phyloP scores from a whole-genome alignment of 73 alveolate genomes.

The Paramecium tetraurelia region DNA sequence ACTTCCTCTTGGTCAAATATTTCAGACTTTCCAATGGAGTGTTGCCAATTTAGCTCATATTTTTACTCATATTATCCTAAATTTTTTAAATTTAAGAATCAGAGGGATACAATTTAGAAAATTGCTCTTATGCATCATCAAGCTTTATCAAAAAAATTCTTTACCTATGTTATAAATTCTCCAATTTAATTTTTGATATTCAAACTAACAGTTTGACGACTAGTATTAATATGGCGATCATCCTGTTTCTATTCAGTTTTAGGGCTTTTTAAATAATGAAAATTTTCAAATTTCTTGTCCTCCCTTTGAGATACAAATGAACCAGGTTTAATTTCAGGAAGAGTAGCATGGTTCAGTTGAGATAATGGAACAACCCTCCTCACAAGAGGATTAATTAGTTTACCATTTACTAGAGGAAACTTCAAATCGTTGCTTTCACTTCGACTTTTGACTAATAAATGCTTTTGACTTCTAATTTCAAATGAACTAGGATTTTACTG shows the following conservation, averaged over 20 bases:
- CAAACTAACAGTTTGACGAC: not conserved
- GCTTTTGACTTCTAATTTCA: not conserved
- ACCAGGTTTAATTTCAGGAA: not conserved
- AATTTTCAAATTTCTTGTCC: not conserved
- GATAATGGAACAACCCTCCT: not conserved
- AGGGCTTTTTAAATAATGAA: not conserved
- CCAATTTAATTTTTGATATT: not conserved
- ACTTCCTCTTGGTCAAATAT: not conserved
- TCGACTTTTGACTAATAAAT: not conserved
- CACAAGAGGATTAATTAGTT: not conserved
- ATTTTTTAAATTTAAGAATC: not conserved
- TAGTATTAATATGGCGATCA: not conserved
- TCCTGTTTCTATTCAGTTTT: not conserved
- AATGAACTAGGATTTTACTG: not conserved
- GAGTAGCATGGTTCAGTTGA: not conserved
- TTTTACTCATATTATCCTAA: not conserved
- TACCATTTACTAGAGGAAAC: not conserved
- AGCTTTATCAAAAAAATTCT: not conserved
- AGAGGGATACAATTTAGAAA: not conserved
- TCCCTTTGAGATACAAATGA: not conserved
- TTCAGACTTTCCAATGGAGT: conserved; percentile 1
- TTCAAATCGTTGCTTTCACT: not conserved
- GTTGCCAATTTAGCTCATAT: not conserved
- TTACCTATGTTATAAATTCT: not conserved
- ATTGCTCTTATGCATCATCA: not conserved